Percentiles rank a stretch among this genome's conserved stretches.
phyloP scores from a whole-genome alignment of 129 eudicot genomes.

The Lactuca sativa region DNA sequence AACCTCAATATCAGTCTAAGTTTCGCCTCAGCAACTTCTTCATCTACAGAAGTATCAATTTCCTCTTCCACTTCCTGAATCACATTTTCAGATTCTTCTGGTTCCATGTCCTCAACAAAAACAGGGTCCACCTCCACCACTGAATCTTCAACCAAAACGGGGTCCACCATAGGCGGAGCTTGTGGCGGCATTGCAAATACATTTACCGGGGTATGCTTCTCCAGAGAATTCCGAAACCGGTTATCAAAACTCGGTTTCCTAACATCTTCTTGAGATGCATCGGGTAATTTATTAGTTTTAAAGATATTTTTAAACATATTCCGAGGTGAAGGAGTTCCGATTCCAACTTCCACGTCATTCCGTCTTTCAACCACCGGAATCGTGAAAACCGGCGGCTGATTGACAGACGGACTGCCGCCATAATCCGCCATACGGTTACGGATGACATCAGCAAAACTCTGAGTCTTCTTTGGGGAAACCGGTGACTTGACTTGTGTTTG shows the following conservation, averaged over 20 bases:
- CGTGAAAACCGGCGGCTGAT: conserved; percentile 36
- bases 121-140: conserved; percentile 16
- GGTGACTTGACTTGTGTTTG: conserved; percentile 28
- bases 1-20: conserved; percentile 77
- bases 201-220: conserved; percentile 32
- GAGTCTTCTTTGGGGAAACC: conserved; percentile 11
- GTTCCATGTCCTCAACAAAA: conserved; percentile 36
- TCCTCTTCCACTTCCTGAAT: conserved; percentile 43
- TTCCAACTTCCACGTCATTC: conserved; percentile 34
- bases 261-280: conserved; percentile 28
- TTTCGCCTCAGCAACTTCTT: conserved; percentile 75
- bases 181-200: conserved; percentile 17
- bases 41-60: conserved; percentile 41
- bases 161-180: conserved; percentile 30
- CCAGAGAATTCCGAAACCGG: conserved; percentile 44
- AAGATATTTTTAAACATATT: conserved; percentile 33
- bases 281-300: conserved; percentile 19
- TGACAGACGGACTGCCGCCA: conserved; percentile 40
- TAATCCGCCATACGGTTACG: conserved; percentile 46
- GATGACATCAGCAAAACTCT: conserved; percentile 17
- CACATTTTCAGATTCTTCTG: conserved; percentile 32
- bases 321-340: conserved; percentile 38
- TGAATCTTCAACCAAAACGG: conserved; percentile 28
- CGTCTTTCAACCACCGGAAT: conserved; percentile 23
- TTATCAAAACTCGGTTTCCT: conserved; percentile 32